Conservation (phyloP, 331 rosid genomes). For the Rosa hybrid region DNA sequence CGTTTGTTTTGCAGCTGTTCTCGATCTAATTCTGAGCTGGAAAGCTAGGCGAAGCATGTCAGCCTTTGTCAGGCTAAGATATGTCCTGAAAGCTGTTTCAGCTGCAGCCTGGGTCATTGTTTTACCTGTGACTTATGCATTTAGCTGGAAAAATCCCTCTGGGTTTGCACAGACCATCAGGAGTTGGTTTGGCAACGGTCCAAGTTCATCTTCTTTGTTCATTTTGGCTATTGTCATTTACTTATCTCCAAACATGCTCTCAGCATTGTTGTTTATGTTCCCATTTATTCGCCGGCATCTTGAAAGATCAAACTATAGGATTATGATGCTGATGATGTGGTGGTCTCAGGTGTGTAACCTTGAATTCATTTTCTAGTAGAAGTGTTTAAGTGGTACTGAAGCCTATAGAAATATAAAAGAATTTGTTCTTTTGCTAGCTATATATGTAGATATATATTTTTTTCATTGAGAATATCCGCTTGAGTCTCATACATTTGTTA, state of each 20-base stretch:
- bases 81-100: slow-evolving; percentile 63
- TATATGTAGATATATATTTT: neutral
- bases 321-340: slow-evolving; percentile 83
- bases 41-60: slow-evolving; percentile 89
- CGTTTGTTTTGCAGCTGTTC: slow-evolving; percentile 59
- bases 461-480: neutral
- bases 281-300: slow-evolving; percentile 77
- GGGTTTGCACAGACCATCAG: slow-evolving; percentile 85
- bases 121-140: slow-evolving; percentile 89
- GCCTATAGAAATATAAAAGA: slow-evolving; percentile 12
- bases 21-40: slow-evolving; percentile 87
- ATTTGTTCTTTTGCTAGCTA: slow-evolving; percentile 2
- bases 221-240: slow-evolving; percentile 78
- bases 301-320: slow-evolving; percentile 62
- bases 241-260: slow-evolving; percentile 87
- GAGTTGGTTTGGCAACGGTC: slow-evolving; percentile 86
- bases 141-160: slow-evolving; percentile 75
- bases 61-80: slow-evolving; percentile 70
- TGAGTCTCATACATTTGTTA: neutral
- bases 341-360: slow-evolving; percentile 85
- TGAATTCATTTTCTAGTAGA: slow-evolving; percentile 11
- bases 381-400: neutral
- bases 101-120: slow-evolving; percentile 89
- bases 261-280: slow-evolving; percentile 69
- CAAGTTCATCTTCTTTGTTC: slow-evolving; percentile 86